Conservation (phyloP, 495 filamentous ascomycete species). For the Hyphodiscus hymeniophilus region DNA sequence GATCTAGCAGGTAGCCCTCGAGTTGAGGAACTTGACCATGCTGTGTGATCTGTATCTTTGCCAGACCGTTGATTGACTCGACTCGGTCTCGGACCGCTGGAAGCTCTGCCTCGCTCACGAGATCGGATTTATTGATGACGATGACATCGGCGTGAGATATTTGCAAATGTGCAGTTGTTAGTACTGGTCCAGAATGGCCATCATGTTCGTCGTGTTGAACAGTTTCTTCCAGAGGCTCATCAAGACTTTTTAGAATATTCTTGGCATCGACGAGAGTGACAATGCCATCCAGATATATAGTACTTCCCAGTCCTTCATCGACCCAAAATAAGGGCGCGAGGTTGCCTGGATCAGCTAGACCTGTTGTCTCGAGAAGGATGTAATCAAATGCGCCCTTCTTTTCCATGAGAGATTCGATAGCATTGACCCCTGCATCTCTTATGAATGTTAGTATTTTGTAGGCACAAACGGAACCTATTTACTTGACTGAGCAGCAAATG, state of each 20-base stretch:
- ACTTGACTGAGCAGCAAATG: conserved; percentile 98
- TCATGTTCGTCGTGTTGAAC: conserved; percentile 38
- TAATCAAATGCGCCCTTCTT: conserved; percentile 93
- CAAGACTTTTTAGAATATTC: conserved; percentile 73
- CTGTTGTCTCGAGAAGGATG: conserved; percentile 94
- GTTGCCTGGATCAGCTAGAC: conserved; percentile 91
- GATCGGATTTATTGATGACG: conserved; percentile 88
- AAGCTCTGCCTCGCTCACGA: conserved; percentile 66
- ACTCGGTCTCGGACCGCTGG: conserved; percentile 57
- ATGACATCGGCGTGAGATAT: conserved; percentile 97
- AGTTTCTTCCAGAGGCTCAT: conserved; percentile 55
- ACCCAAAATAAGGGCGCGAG: conserved; percentile 96
- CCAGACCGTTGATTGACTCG: conserved; percentile 78
- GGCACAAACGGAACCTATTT: conserved; percentile 13
- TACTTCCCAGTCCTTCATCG: conserved; percentile 87
- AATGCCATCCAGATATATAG: conserved; percentile 92
- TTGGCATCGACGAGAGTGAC: conserved; percentile 94
- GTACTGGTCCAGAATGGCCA: conserved; percentile 49
- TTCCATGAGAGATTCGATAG: conserved; percentile 94
- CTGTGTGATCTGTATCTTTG: conserved; percentile 72
- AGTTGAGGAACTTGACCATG: conserved; percentile 72
- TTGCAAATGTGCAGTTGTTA: conserved; percentile 91
- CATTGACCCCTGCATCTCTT: conserved; percentile 84
- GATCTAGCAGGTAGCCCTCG: conserved; percentile 76
- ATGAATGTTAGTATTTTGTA: conserved; percentile 2